Conservation (phyloP, 805 yeast species). For the Wickerhamiella cacticola region DNA sequence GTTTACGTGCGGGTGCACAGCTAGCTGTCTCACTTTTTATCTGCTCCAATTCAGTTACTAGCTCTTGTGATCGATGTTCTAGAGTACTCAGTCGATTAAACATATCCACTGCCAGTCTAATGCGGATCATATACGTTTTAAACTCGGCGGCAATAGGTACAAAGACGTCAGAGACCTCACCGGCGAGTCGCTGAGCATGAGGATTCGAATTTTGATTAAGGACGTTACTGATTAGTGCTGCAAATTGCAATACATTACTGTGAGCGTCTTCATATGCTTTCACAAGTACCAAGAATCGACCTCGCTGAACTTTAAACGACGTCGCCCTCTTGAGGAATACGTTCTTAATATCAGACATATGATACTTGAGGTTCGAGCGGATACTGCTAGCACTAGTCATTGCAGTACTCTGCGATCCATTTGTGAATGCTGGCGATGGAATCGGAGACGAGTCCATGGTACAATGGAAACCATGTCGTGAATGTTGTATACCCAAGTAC, state of each 20-base stretch:
- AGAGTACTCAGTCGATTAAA: background rate
- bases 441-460: constrained; percentile 1
- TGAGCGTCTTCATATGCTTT: background rate
- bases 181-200: background rate
- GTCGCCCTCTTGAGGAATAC: background rate
- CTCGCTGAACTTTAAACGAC: constrained; percentile 2
- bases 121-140: background rate
- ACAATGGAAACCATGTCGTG: background rate
- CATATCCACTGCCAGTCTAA: background rate
- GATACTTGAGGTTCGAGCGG: background rate
- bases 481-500: background rate
- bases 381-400: background rate
- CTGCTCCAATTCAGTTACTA: background rate
- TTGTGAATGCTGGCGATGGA: background rate
- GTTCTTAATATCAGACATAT: background rate
- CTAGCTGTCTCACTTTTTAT: background rate
- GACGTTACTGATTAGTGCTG: background rate
- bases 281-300: background rate
- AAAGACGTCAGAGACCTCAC: background rate
- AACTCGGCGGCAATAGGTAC: background rate
- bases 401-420: background rate
- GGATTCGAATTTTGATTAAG: background rate
- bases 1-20: background rate
- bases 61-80: background rate
- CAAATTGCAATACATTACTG: background rate